Evolutionary conservation across 352 stramenopile species (phyloP).

Genomic region (Blastocystis hominis): DNA sequence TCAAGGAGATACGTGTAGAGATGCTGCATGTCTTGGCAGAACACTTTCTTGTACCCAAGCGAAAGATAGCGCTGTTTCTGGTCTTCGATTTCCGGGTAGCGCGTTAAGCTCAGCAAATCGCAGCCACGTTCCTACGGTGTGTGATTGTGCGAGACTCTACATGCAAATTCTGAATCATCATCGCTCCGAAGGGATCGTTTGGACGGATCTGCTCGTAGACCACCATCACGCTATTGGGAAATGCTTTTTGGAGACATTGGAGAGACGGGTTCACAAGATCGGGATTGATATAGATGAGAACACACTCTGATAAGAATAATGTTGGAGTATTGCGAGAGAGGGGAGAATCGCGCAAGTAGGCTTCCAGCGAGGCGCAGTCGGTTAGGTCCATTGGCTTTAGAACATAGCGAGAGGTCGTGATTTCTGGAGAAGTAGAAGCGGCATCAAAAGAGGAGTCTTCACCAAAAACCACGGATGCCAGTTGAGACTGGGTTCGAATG

Average conservation of each 20-base stretch:
- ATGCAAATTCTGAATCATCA: conserved; percentile 81
- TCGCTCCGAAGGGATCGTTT: conserved; percentile 74
- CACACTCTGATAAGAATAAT: conserved; percentile 76
- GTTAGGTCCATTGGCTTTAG: conserved; percentile 56
- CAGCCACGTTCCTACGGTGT: conserved; percentile 67
- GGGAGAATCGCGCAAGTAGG: conserved; percentile 21
- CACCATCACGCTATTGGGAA: conserved; percentile 71
- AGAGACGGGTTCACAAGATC: conserved; percentile 71
- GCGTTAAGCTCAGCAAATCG: conserved; percentile 71
- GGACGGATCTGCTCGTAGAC: conserved; percentile 81
- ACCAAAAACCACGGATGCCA: conserved; percentile 9
- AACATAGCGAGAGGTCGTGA: conserved; percentile 57
- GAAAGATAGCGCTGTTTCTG: conserved; percentile 71
- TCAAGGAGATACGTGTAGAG: conserved; percentile 79
- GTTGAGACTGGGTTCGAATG: conserved; percentile 27
- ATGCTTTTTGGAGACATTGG: conserved; percentile 67
- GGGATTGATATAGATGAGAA: conserved; percentile 81
- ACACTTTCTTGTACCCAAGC: conserved; percentile 67
- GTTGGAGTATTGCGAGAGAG: conserved; percentile 56
- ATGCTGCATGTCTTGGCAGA: conserved; percentile 79
- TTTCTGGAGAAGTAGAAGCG: not conserved
- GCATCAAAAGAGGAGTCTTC: not conserved
- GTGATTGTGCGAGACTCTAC: conserved; percentile 54
- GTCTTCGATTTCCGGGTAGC: conserved; percentile 68
- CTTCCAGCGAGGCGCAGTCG: conserved; percentile 20